Base-by-base conservation (phyloP, 1,284 basidiomycete species). In the Trichosporon sp. region DNA sequence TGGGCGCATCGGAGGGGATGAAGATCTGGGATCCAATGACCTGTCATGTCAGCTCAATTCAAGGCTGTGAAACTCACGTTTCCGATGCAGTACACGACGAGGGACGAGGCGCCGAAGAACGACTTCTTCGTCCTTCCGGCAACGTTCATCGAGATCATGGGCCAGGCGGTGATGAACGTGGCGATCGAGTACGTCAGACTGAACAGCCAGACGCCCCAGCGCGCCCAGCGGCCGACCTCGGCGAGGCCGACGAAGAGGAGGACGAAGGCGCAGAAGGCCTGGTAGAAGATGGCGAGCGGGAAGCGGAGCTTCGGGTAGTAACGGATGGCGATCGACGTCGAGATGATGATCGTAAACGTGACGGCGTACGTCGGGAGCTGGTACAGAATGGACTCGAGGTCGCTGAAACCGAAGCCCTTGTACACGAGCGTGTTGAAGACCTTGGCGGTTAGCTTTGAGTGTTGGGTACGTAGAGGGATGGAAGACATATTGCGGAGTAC, bases 71-170 rank as follows among this genome's bases (percentile, higher is more conserved):
- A 26, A 51, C 77, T 54, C 19, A 71, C 63, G 70, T 76, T 79
- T 12, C 78, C 78, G 6, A 69, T 67, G 64, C 76, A 78, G 76
- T 77, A 79, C n/a, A 69, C 73, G 68, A 78, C 73, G n/a, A 76
- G 66, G 3, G 14, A 68, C 0, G 51, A 69, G 14, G 70, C 76
- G 4, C 61, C 61, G 38, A 77, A 68, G 64, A 75, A 76, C 10
- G 74, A 71, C 73, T 79, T 79, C 74, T 79, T 79, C 61, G 77
- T 79, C 35, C 78, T 71, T 4, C 78, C 78, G 40, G 77, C 78
- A 40, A 75, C 72, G 67, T 80, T 80, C 70, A 76, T 54, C 7
- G 73, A 68, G 68, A 80, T 73, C 40, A 80, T 74, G 0, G 79
- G 73, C 79, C 78, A 79, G 32, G 59, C 59, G 19, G 75, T 48